Evolutionary conservation across 257 asterid species (phyloP), one percentile per base, ranked within the genome.

Genomic region (Linderniella brevidens): DNA sequence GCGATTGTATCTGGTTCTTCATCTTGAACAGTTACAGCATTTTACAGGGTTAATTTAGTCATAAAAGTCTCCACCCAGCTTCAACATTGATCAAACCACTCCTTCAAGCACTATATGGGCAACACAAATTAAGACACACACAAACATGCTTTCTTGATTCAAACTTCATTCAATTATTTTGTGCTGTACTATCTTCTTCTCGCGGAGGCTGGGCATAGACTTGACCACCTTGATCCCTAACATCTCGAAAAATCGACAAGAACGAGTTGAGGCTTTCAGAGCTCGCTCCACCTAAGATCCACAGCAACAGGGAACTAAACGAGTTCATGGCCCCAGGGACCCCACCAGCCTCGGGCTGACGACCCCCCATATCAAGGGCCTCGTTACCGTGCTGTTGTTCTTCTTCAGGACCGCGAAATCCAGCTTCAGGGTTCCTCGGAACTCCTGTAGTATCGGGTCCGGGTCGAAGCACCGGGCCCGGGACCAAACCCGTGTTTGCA

Each of bases 201-300:
- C 66, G 66, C 11, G 71, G 66, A 53, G 82, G 59, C 44, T 68
- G 82, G 0, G 78, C 51, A 62, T 71, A 75, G 41, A 69, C 87
- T 58, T 84, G 93, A 37, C 90, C 95, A 37, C 90, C 95, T 37
- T 81, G 96, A 64, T 81, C 93, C 66, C 95, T 76, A 16, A 76
- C 52, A 56, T 88, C 96, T 38, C 94, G 64, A 70, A 90, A 90
- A 54, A 84, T 78, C 18, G 98, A 84, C 13, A 85, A 72, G 37
- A 90, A 77, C 9, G 96, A 90, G 73, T 81, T 84, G 32, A 84
- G 74, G 72, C 94, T 76, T 67, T 88, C 96, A n/a, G 98, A 84
- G 55, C 96, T 69, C 49, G 93, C 85, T 49, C 96, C 98, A 37
- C 98, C 96, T 12, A 81, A 76, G 56, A 88, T 81, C 96, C 94